These are phyloP conservation scores for Arthrobotrys sphaeroides DNA, from an alignment of 2,329 filamentous ascomycete species.

Conservation along the genomic window DNA sequence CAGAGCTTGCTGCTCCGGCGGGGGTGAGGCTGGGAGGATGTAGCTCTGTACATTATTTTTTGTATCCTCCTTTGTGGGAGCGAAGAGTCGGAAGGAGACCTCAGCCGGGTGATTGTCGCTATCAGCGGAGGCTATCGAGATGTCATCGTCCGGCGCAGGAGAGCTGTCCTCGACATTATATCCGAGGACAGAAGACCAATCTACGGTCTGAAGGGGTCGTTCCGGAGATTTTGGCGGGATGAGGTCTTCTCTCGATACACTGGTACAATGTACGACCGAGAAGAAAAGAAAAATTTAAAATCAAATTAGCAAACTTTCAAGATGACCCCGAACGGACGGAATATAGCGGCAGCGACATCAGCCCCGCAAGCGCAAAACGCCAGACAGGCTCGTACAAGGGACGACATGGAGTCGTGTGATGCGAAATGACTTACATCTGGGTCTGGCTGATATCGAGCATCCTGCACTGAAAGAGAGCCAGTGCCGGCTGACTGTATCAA, in stretches of 20 bases:
- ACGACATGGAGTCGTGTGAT: slow-evolving; percentile 27
- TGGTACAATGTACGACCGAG: neutral
- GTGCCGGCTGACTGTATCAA: too few species aligned
- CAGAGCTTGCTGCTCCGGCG: slow-evolving; percentile 24
- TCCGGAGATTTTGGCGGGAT: slow-evolving; percentile 32
- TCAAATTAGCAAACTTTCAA: neutral
- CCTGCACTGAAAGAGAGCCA: too few species aligned
- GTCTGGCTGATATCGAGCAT: slow-evolving; percentile 48
- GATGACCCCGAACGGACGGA: slow-evolving; percentile 1
- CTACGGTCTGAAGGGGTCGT: slow-evolving; percentile 15
- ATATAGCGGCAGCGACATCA: neutral
- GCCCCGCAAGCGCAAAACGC: neutral
- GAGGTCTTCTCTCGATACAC: slow-evolving; percentile 43
- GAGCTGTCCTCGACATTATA: slow-evolving; percentile 24
- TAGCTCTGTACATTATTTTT: slow-evolving; percentile 24
- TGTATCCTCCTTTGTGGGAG: slow-evolving; percentile 32
- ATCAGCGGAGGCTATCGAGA: slow-evolving; percentile 14
- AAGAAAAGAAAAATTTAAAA: slow-evolving; percentile 11
- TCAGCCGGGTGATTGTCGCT: slow-evolving; percentile 9
- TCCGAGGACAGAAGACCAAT: slow-evolving; percentile 49
- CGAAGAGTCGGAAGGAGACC: slow-evolving; percentile 48
- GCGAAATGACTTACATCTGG: slow-evolving; percentile 44
- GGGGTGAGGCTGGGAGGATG: slow-evolving; percentile 38
- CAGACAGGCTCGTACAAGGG: neutral
- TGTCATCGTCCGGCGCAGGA: slow-evolving; percentile 4